Evolutionary conservation across 2,329 filamentous ascomycete species (phyloP), one percentile per base, ranked within the genome.

Genomic region (Cladosporium austrohemisphaericum): DNA sequence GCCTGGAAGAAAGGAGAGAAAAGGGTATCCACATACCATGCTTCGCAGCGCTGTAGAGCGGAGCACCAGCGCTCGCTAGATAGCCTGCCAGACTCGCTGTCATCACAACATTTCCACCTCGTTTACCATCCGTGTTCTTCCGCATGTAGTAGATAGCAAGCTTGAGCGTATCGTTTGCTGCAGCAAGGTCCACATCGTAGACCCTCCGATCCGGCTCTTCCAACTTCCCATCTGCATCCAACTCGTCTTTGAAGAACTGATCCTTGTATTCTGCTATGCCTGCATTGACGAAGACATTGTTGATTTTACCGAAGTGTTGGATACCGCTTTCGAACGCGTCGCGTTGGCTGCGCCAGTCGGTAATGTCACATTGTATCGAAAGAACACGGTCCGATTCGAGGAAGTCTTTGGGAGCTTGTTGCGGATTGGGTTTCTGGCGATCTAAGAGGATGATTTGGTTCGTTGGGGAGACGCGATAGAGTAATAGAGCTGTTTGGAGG

Each of bases 61-160:
- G 73, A 19, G 72, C 70, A 1, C 73, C 73, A 9, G 72, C 72
- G 48, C 67, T 71, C 0, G 71, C 74, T 5, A 76, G 59, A 60
- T 76, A 76, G 0, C 74, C 74, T 2, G 74, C 74, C 48, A 77
- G 54, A 58, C 70, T 74, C 1, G 73, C 73, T 1, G 74, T 76
- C 60, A 75, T 61, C 2, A 72, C 70, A 44, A 77, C 74, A 35
- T 65, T 67, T 1, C 74, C 74, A 1, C 71, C 71, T 18, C 65
- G 55, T 7, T 59, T 59, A n/a, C 64, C 64, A 28, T 69, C 69
- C 57, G 26, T 29, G 4, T 35, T 38, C 29, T 70, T 70, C 29
- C 68, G 63, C 49, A 76, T 57, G 48, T 75, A 73, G 52, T 75
- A 65, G 40, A 76, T 71, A 0, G 72, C 74, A 9, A 77, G 60